Base-by-base conservation (phyloP, 768 basidiomycete species). In the Leccinum boreale region DNA sequence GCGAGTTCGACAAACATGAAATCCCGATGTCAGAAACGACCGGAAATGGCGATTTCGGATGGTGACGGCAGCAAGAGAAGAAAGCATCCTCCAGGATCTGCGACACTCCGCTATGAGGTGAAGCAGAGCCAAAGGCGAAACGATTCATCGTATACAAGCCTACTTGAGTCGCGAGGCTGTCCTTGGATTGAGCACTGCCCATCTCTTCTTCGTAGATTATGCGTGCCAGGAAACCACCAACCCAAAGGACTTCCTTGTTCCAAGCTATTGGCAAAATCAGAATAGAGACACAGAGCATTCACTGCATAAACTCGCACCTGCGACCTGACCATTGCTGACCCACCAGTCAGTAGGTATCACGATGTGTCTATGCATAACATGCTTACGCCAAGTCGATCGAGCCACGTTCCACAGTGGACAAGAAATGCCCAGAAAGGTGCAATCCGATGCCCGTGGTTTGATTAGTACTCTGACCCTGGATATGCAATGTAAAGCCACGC, bases 341-440 rank as follows among this genome's bases (percentile, higher is more conserved):
- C 8, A 21, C n/a, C 1, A 24, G 44, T 65, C 21, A 56, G 45
- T 28, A 3, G 35, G 45, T 46, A 52, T 54, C 5, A 61, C 19
- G 6, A 46, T 44, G 23, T 26, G 50, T 10, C 15, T 26, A 24
- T 49, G 46, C 26, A 36, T 31, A 24, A 39, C 17, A 56, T 56
- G 31, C 86, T 73, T 67, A 92, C 87, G 92, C 86, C 33, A 95
- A 76, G 73, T 93, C 94, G 55, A 96, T 87, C 0, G 89, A 87
- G 71, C 97, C 94, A 62, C 96, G 83, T 72, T 98, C 96, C 6
- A 98, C 92, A 0, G 96, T 98, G 7, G 94, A 92, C 52, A 98
- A 94, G 69, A 97, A 97, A 6, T 94, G 80, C 9, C 89, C 86
- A 3, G 92, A 78, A 56, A 89, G 73, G 54, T 87, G 83, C 0